phyloP scores from a whole-genome alignment of 73 alveolate genomes.

The Paramecium pentaurelia region DNA sequence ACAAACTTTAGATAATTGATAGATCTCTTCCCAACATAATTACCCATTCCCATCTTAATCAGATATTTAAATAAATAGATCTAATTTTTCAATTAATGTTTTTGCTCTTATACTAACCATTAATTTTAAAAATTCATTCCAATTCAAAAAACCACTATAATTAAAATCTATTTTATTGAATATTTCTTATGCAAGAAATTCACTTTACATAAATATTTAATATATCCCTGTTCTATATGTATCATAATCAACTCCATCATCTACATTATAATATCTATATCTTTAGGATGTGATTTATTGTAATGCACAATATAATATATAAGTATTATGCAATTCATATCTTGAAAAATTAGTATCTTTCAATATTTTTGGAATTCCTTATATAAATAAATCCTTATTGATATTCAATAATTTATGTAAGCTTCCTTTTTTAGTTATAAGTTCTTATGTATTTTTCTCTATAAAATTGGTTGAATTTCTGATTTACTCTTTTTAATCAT shows the following conservation, averaged over 20 bases:
- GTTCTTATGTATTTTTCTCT: neutral
- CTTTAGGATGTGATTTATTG: slow-evolving; percentile 13
- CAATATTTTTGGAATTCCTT: neutral
- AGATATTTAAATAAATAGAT: neutral
- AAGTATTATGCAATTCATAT: neutral
- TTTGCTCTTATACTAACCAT: slow-evolving; percentile 23
- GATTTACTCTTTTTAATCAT: neutral
- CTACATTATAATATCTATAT: neutral
- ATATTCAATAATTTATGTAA: neutral
- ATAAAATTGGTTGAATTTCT: neutral
- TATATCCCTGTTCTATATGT: slow-evolving; percentile 38
- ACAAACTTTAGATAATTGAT: neutral
- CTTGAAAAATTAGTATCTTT: neutral
- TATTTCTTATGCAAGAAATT: neutral
- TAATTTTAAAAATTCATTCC: neutral
- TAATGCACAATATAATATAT: slow-evolving; percentile 10
- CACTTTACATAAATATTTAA: slow-evolving; percentile 7
- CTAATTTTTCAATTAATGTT: slow-evolving; percentile 1
- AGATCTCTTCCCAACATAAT: neutral
- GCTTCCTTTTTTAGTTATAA: neutral
- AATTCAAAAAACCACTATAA: slow-evolving; percentile 8
- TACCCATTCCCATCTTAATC: slow-evolving; percentile 24
- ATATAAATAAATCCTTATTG: slow-evolving; percentile 2
- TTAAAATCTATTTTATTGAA: slow-evolving; percentile 16
- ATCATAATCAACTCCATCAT: slow-evolving; percentile 18